Percentiles rank a stretch among this genome's conserved stretches.
Evolutionary conservation across 257 asterid species (phyloP).

Genomic region (Cordia subcordata): DNA sequence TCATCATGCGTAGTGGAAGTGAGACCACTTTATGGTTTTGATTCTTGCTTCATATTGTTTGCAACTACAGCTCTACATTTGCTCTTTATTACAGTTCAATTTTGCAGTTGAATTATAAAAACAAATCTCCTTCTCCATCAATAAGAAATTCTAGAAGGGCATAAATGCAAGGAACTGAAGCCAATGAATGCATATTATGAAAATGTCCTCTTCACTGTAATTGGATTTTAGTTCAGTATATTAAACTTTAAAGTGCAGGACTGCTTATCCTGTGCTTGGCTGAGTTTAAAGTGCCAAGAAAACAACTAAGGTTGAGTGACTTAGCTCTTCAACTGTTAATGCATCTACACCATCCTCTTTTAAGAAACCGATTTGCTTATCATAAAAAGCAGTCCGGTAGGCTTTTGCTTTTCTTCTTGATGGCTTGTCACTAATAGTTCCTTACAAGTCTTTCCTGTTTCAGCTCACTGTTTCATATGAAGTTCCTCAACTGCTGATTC

Average conservation of each 20-base stretch:
- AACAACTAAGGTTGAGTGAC: neutral
- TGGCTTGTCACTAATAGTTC: neutral
- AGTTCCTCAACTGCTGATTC: conserved; percentile 78
- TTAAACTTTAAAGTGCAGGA: no score
- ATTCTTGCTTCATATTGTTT: neutral
- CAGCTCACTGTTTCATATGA: conserved; percentile 96
- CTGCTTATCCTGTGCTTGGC: no score
- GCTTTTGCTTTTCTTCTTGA: neutral
- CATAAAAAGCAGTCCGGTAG: neutral
- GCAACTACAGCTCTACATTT: neutral
- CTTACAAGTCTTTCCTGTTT: conserved; percentile 21
- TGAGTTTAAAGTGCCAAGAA: no score
- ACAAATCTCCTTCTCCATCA: no score
- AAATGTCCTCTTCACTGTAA: no score
- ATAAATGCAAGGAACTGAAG: no score
- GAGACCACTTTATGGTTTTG: conserved; percentile 16
- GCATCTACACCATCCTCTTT: neutral
- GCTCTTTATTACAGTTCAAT: no score
- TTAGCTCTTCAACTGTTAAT: neutral
- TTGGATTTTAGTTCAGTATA: no score
- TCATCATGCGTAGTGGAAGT: conserved; percentile 74
- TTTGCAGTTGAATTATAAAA: no score
- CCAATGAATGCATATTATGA: no score
- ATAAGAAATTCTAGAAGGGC: no score
- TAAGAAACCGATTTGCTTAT: no score